phyloP scores from a whole-genome alignment of 805 yeast species.

The Candida arabinofermentans region DNA sequence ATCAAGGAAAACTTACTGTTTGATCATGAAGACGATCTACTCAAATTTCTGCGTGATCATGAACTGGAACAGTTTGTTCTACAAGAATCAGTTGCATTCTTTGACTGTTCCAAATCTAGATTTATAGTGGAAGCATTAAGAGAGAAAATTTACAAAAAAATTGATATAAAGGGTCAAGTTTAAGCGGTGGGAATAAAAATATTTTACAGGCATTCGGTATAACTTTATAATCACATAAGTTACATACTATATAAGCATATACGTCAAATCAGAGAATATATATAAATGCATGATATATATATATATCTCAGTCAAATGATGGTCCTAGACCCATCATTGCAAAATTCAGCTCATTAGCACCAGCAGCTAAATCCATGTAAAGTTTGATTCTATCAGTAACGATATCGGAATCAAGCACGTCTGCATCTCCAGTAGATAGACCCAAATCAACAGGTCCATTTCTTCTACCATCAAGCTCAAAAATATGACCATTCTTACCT shows the following conservation, averaged over 20 bases:
- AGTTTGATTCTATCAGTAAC: conserved; percentile 55
- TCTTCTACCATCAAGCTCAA: conserved; percentile 88
- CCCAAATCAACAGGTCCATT: conserved; percentile 69
- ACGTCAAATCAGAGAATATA: not conserved
- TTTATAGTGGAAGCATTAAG: conserved; percentile 19
- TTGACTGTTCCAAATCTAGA: conserved; percentile 26
- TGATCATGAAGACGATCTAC: conserved; percentile 35
- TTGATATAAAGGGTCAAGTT: conserved; percentile 90
- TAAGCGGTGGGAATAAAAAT: conserved; percentile 21
- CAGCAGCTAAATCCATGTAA: conserved; percentile 63
- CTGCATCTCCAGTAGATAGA: conserved; percentile 28
- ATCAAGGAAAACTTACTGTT: conserved; percentile 16
- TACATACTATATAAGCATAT: no score
- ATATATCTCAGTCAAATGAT: conserved; percentile 33
- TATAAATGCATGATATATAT: not conserved
- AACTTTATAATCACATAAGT: no score
- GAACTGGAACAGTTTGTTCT: conserved; percentile 33
- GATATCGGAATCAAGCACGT: conserved; percentile 49
- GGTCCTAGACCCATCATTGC: conserved; percentile 78
- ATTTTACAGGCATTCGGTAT: no score
- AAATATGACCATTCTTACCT: conserved; percentile 50
- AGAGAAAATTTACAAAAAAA: conserved; percentile 42
- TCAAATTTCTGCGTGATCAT: conserved; percentile 39
- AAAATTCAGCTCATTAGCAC: conserved; percentile 56
- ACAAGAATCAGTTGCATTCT: conserved; percentile 11